Evolutionary conservation across 805 yeast species (phyloP), one percentile per base, ranked within the genome.

Genomic region (Sporopachydermia quercuum): DNA sequence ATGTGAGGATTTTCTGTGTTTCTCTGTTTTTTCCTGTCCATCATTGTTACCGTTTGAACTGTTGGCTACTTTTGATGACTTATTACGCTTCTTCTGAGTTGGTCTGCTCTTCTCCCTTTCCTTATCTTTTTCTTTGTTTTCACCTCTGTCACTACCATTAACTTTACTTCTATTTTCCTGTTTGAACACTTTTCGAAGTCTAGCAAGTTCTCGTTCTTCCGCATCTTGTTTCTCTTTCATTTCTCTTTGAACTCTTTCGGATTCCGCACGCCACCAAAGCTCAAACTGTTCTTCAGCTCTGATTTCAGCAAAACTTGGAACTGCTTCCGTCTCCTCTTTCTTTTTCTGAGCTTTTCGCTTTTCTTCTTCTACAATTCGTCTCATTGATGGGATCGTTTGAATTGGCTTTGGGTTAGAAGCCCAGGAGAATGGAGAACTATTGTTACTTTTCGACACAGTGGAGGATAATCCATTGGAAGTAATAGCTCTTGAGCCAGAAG

Each of bases 201-300:
- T 23, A 23, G 30, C 30, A 8, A 23, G n/a, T 23, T 23, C 30
- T n/a, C 8, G 8, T n/a, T 23, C 30, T 23, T 23, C 30, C 8
- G 30, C 30, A 8, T 23, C 30, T 23, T 23, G 8, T n/a, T n/a
- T 8, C 30, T 8, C n/a, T n/a, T 23, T 23, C 30, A 23, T 23
- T n/a, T 23, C 30, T 23, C 30, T 23, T n/a, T 23, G 30, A 15
- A 42, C 36, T 39, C 69, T 63, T n/a, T 64, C 63, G 40, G 84
- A 68, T 51, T 86, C 95, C 46, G 72, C 75, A 30, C 72, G 79
- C 87, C 94, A 86, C 96, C 96, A 86, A 43, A 62, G 68, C 18
- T 78, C 86, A 61, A 86, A 86, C 51, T 78, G 85, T 50, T 82
- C 83, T 46, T 86, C 95, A n/a, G 30, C 30, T 23, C 30, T 8